These are phyloP conservation scores for Clonostachys rosea DNA, from an alignment of 2,329 filamentous ascomycete species.

Conservation along the genomic window DNA sequence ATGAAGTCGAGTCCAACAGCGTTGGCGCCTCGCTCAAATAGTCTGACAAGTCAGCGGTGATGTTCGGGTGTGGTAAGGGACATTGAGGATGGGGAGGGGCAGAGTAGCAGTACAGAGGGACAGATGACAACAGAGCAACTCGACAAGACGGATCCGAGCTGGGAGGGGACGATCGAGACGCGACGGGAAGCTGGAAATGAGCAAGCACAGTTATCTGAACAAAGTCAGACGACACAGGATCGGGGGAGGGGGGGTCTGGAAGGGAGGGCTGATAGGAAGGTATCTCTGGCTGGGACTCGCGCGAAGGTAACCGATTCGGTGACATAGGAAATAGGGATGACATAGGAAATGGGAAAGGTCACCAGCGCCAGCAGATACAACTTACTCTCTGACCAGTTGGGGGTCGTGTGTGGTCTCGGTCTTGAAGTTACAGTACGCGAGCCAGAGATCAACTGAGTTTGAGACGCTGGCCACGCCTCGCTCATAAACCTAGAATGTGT, in stretches of 20 bases:
- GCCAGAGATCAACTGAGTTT: constrained; percentile 94
- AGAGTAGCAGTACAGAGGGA: constrained; percentile 52
- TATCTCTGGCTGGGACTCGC: neutral
- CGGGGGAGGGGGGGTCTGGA: constrained; percentile 40
- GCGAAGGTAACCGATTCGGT: constrained; percentile 60
- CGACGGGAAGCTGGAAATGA: constrained; percentile 32
- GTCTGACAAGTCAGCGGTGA: constrained; percentile 40
- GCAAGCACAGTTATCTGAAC: constrained; percentile 31
- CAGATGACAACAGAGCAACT: constrained; percentile 4
- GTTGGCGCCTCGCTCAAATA: constrained; percentile 85
- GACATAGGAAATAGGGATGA: constrained; percentile 10
- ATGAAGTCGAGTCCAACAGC: constrained; percentile 90
- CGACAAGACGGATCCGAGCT: constrained; percentile 1
- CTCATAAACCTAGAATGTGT: constrained; percentile 73
- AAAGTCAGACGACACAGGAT: constrained; percentile 58
- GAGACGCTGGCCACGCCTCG: constrained; percentile 89
- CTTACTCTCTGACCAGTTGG: constrained; percentile 99
- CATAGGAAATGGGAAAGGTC: constrained; percentile 53
- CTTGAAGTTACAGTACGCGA: constrained; percentile 96
- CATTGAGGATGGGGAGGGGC: constrained; percentile 15
- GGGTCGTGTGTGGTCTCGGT: constrained; percentile 94
- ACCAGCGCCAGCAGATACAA: constrained; percentile 62
- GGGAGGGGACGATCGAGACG: constrained; percentile 18
- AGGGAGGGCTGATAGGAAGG: no score
- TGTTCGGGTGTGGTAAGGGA: no score